Conservation (phyloP, 2,329 filamentous ascomycete genomes). For the Botrytis cinerea region DNA sequence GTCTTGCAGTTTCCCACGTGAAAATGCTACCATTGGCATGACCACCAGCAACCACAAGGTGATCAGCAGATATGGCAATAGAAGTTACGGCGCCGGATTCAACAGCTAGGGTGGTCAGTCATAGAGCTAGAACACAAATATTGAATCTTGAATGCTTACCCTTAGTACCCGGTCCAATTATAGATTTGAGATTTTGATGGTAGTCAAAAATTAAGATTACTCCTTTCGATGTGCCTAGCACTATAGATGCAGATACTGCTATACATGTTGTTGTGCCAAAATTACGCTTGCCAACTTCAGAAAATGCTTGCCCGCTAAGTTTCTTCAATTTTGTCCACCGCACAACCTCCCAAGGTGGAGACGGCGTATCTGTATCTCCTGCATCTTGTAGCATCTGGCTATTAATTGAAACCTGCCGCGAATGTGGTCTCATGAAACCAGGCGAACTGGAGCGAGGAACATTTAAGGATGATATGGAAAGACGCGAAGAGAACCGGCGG, state of each 20-base stretch:
- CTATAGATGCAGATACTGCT: constrained; percentile 82
- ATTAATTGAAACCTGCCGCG: constrained; percentile 75
- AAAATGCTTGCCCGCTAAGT: constrained; percentile 85
- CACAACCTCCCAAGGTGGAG: constrained; percentile 94
- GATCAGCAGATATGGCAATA: constrained; percentile 88
- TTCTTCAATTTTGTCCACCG: constrained; percentile 94
- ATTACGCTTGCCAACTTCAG: constrained; percentile 86
- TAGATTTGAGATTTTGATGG: constrained; percentile 89
- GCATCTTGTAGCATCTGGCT: constrained; percentile 67
- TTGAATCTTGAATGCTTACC: constrained; percentile 51
- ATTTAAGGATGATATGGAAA: constrained; percentile 58
- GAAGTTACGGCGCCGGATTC: constrained; percentile 88
- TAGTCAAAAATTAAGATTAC: constrained; percentile 97
- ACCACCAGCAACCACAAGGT: constrained; percentile 86
- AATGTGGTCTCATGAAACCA: constrained; percentile 73
- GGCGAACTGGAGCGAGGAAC: constrained; percentile 69
- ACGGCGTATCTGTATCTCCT: constrained; percentile 67
- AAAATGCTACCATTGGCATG: constrained; percentile 91
- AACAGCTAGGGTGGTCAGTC: constrained; percentile 60
- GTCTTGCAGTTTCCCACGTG: constrained; percentile 87
- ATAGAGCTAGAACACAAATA: background rate
- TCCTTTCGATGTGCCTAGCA: constrained; percentile 90
- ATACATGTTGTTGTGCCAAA: constrained; percentile 92
- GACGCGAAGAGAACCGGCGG: constrained; percentile 85
- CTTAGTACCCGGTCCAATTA: constrained; percentile 91